Evolutionary conservation across 108 stramenopile species (phyloP).

Genomic region (Skeletonema marinoi): DNA sequence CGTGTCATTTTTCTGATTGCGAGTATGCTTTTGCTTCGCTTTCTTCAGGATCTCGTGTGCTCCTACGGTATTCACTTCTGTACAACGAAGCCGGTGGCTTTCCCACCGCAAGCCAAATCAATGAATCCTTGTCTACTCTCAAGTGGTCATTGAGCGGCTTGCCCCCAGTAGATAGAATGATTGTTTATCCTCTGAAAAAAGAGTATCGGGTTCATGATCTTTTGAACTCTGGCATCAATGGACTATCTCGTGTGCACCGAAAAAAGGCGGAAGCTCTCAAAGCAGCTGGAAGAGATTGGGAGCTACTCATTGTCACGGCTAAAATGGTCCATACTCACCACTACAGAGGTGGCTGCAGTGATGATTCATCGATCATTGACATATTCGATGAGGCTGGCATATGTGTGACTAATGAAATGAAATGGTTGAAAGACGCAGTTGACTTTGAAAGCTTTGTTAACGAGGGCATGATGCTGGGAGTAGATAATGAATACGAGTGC

Average conservation of each 20-base stretch:
- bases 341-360: background rate
- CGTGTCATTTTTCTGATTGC: slow-evolving; percentile 24
- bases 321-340: background rate
- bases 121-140: background rate
- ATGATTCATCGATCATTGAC: background rate
- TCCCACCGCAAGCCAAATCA: background rate
- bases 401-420: background rate
- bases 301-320: slow-evolving; percentile 3
- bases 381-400: slow-evolving; percentile 9
- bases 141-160: background rate
- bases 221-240: slow-evolving; percentile 1
- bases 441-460: background rate
- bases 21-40: slow-evolving; percentile 22
- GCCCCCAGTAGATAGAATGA: background rate
- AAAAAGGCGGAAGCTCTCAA: slow-evolving; percentile 5
- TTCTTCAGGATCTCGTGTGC: slow-evolving; percentile 17
- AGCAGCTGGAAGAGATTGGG: slow-evolving; percentile 6
- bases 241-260: background rate
- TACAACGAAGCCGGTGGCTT: background rate
- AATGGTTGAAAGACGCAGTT: background rate
- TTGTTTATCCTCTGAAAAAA: background rate
- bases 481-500: background rate
- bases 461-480: background rate
- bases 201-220: background rate
- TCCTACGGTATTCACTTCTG: slow-evolving; percentile 21